Base-by-base conservation (phyloP, 176 grass and related monocot species). In the Miscanthus lutarioriparius region DNA sequence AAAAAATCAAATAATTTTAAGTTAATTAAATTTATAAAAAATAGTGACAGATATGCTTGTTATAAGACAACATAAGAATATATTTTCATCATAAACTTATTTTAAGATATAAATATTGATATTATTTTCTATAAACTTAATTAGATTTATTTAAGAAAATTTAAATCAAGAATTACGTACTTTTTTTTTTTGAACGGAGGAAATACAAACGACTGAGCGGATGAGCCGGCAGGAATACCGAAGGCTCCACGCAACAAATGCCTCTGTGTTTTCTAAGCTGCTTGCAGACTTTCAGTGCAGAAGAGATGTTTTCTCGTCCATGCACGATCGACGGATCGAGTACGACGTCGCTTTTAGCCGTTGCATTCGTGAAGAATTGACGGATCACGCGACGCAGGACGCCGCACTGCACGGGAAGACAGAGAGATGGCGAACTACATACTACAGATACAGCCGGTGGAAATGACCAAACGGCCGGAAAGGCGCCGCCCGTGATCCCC, bases 401-500 rank as follows among this genome's bases (percentile, higher is more conserved):
- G 65, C 3, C 14, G 30, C 20, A 62, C 22, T 20, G 54, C 13
- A 23, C 54, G 7, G 27, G 0, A 5, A 48, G 48, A 32, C 2
- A 19, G 19, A 22, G n/a, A 39, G 39, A 51, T 19, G 48, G 14
- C 14, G 45, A 48, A 4, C 44, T 15, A 47, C 12, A 15, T 3
- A 4, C 32, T 33, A 33, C 30, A 32, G 30, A 32, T 45, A 15
- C 4, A 2, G 47, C 17, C 12, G 49, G 51, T 39, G 15, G 23
- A 30, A 30, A 20, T 26, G 35, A 13, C 37, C 14, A 10, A 66
- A 32, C 38, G 35, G 67, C 54, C 30, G 53, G 26, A 80, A 67
- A 80, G 62, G 77, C 39, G 62, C 61, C 38, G 65, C 28, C 74
- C 66, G 74, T 72, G 74, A 88, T 88, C 69, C 8, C 54, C 33